A percentile compares a stretch with the other conserved stretches of the same genome.
Conservation (phyloP, 805 yeast species). For the Scheffersomyces stipitis region DNA sequence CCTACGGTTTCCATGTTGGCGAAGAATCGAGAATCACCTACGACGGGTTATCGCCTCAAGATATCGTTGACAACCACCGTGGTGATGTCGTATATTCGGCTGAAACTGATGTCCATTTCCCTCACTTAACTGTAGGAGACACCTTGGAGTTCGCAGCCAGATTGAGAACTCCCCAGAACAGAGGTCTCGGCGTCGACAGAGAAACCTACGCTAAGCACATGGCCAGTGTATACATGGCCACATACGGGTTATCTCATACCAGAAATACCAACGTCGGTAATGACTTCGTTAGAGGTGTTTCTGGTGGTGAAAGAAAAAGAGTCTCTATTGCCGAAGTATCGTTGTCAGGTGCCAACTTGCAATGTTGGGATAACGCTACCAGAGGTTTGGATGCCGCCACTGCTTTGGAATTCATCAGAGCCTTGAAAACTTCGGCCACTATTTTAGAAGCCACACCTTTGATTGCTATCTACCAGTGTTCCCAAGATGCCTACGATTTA, state of each 20-base stretch:
- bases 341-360: constrained; percentile 60
- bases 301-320: constrained; percentile 86
- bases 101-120: constrained; percentile 61
- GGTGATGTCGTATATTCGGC: too few relatives aligned
- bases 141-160: constrained; percentile 56
- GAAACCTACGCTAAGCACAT: constrained; percentile 21
- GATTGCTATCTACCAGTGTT: constrained; percentile 56
- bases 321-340: constrained; percentile 80
- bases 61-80: constrained; percentile 28
- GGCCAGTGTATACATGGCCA: constrained; percentile 19
- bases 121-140: constrained; percentile 54
- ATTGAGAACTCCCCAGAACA: constrained; percentile 44
- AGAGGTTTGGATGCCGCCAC: constrained; percentile 86
- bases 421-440: constrained; percentile 62
- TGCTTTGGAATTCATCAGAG: constrained; percentile 70
- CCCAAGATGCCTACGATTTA: constrained; percentile 57
- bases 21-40: constrained; percentile 30
- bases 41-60: constrained; percentile 32
- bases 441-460: too few relatives aligned
- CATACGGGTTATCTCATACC: constrained; percentile 58
- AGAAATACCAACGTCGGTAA: too few relatives aligned
- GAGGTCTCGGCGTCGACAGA: constrained; percentile 30
- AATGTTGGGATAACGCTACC: constrained; percentile 81
- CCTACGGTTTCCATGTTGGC: constrained; percentile 38
- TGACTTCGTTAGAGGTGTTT: constrained; percentile 67